Conservation (phyloP, 345 rosid species). For the Gossypium sturtianum region DNA sequence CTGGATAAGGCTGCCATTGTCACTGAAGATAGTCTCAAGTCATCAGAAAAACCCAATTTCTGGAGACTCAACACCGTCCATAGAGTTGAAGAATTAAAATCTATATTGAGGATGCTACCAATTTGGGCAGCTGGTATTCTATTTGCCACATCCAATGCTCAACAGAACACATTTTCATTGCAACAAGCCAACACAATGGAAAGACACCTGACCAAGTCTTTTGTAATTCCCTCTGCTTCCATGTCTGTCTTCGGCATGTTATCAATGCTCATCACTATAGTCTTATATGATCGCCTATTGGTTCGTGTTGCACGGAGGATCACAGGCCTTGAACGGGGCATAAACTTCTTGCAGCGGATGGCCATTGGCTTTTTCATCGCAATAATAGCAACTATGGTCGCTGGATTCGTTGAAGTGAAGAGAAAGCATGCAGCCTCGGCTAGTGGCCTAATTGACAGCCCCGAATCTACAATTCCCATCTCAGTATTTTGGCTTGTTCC, state of each 20-base stretch:
- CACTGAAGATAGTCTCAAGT: conserved; percentile 21
- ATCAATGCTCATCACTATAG: conserved; percentile 40
- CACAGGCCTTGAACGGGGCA: conserved; percentile 45
- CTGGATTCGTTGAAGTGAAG: conserved; percentile 42
- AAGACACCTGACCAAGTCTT: conserved; percentile 30
- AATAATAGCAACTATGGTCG: conserved; percentile 39
- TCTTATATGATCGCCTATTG: conserved; percentile 33
- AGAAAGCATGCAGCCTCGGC: conserved; percentile 30
- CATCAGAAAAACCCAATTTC: conserved; percentile 21
- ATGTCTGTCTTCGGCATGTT: conserved; percentile 41
- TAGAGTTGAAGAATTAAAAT: conserved; percentile 46
- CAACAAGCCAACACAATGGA: conserved; percentile 49
- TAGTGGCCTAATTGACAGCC: conserved; percentile 22
- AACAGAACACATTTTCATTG: conserved; percentile 43
- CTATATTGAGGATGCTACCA: conserved; percentile 42
- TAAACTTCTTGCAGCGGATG: conserved; percentile 42
- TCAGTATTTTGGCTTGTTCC: conserved; percentile 52
- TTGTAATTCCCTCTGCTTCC: conserved; percentile 45
- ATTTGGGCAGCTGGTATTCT: conserved; percentile 53
- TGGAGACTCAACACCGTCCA: conserved; percentile 52
- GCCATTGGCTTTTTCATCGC: conserved; percentile 41
- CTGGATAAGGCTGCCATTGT: conserved; percentile 49
- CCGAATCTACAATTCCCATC: conserved; percentile 22
- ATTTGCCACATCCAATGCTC: conserved; percentile 37
- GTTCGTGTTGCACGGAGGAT: conserved; percentile 25